A percentile compares a stretch with the other conserved stretches of the same genome.
Evolutionary conservation across 2,329 filamentous ascomycete species (phyloP).

Genomic region (Diaporthe destruens): DNA sequence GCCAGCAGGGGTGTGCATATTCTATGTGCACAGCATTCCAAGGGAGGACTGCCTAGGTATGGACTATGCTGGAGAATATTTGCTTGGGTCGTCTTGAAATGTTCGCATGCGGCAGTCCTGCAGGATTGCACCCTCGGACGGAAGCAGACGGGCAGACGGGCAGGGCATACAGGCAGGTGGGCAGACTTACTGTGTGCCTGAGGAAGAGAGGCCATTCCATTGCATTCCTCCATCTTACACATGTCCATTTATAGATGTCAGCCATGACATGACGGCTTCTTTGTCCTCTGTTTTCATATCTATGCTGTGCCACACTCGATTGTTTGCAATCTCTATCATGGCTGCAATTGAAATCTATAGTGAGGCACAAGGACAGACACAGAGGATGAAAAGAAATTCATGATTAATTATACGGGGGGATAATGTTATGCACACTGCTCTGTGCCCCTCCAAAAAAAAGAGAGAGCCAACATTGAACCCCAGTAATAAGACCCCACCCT

Average conservation of each 20-base stretch:
- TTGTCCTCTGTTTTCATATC: conserved; percentile 8
- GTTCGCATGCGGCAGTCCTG: conserved; percentile 20
- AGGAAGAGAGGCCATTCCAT: neutral
- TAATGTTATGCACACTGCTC: conserved; percentile 13
- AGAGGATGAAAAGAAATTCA: neutral
- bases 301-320: neutral
- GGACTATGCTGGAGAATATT: neutral
- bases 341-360: no score
- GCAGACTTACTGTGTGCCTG: neutral
- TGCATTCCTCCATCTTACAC: neutral
- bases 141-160: conserved; percentile 6
- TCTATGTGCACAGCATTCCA: neutral
- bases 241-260: conserved; percentile 5
- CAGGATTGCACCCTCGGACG: conserved; percentile 7
- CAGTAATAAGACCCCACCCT: no score
- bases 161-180: neutral
- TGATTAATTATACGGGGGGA: conserved; percentile 4
- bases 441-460: conserved; percentile 14
- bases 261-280: neutral
- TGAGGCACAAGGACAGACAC: neutral
- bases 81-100: neutral
- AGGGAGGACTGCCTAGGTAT: neutral
- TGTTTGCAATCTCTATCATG: neutral
- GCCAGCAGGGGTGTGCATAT: neutral
- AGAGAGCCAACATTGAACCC: no score